These are phyloP conservation scores for Grifola frondosa DNA, from an alignment of 1,284 basidiomycete genomes.

Conservation along the genomic window DNA sequence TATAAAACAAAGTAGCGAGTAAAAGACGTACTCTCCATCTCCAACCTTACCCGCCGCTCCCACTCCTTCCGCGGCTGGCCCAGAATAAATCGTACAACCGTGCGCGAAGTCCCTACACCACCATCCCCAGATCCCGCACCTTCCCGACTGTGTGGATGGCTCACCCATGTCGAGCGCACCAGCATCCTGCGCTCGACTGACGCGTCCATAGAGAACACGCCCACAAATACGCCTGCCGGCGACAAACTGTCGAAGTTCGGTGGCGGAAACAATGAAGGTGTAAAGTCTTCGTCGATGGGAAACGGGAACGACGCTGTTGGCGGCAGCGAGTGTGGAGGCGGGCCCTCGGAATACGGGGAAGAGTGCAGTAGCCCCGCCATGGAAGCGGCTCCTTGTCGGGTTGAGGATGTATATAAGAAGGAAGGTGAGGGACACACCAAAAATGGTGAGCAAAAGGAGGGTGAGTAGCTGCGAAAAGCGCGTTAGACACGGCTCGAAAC, in stretches of 20 bases:
- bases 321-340: constrained; percentile 40
- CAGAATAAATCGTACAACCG: constrained; percentile 89
- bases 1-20: background rate
- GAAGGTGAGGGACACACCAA: constrained; percentile 77
- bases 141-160: constrained; percentile 75
- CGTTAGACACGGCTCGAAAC: background rate
- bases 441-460: constrained; percentile 67
- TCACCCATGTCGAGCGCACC: constrained; percentile 88
- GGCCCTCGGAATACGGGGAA: constrained; percentile 45
- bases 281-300: constrained; percentile 40
- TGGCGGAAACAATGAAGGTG: constrained; percentile 57
- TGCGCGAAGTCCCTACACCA: constrained; percentile 80
- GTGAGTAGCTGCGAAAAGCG: constrained; percentile 58
- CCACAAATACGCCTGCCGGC: constrained; percentile 88
- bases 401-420: constrained; percentile 91
- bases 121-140: constrained; percentile 68
- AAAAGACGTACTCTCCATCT: constrained; percentile 81
- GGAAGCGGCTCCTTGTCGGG: constrained; percentile 92
- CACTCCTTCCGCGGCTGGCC: constrained; percentile 82
- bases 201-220: constrained; percentile 90
- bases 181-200: constrained; percentile 85
- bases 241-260: constrained; percentile 70
- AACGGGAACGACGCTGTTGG: constrained; percentile 35
- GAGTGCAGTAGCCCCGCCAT: constrained; percentile 90
- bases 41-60: constrained; percentile 79